Evolutionary conservation across 768 basidiomycete species (phyloP).

Genomic region (Sporobolomyces pararoseus): DNA sequence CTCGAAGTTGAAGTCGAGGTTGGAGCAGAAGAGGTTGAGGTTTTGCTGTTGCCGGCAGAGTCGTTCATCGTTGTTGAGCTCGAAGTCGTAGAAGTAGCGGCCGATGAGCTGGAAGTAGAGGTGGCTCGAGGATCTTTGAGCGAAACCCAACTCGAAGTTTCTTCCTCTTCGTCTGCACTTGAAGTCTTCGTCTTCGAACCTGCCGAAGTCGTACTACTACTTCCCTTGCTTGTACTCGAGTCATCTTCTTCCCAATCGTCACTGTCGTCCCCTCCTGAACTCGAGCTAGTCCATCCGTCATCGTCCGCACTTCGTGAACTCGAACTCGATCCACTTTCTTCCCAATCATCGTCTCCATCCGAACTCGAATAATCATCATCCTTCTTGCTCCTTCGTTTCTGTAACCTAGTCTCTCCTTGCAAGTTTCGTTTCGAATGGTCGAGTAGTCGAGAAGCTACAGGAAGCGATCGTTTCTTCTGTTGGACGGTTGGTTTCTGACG

Average conservation of each 20-base stretch:
- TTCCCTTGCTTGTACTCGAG: not conserved
- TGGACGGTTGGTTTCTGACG: not conserved
- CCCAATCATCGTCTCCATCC: constrained; percentile 1
- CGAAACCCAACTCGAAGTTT: constrained; percentile 5
- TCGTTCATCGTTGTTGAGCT: no score
- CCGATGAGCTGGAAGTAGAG: not conserved
- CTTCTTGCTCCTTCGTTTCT: constrained; percentile 11
- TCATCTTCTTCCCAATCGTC: constrained; percentile 10
- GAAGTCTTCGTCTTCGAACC: not conserved
- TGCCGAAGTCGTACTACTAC: not conserved
- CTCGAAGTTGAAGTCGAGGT: not conserved
- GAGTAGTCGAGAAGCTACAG: not conserved
- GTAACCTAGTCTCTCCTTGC: not conserved
- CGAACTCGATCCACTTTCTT: constrained; percentile 5
- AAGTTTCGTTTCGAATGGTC: not conserved
- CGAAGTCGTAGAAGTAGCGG: not conserved
- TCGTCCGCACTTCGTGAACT: no score
- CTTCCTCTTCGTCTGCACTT: not conserved
- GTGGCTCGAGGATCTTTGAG: constrained; percentile 20
- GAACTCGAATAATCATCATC: not conserved
- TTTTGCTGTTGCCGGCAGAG: not conserved
- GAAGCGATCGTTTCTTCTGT: not conserved
- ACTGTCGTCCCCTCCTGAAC: not conserved
- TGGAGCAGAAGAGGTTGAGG: not conserved
- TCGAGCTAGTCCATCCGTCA: not conserved